phyloP scores from a whole-genome alignment of 2,329 filamentous ascomycete species.

The Cercospora sojina region DNA sequence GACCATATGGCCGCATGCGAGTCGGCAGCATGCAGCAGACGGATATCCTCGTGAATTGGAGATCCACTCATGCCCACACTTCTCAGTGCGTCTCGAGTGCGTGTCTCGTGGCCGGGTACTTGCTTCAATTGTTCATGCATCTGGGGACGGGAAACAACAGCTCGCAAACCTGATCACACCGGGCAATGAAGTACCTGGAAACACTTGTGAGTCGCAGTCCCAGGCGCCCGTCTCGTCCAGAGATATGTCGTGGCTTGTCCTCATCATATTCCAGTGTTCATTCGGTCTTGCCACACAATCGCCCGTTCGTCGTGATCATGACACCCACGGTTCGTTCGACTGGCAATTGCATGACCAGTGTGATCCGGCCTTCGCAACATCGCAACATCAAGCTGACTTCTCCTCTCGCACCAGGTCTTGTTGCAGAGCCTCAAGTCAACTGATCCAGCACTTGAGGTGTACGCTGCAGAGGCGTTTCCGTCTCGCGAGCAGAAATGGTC shows the following conservation, averaged over 20 bases:
- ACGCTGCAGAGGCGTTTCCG: no score
- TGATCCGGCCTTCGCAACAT: neutral
- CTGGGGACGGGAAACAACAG: neutral
- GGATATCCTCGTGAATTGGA: conserved; percentile 6
- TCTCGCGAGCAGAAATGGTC: no score
- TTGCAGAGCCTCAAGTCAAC: neutral
- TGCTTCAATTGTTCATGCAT: neutral
- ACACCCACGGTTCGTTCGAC: neutral
- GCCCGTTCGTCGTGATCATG: neutral
- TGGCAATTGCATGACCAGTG: neutral
- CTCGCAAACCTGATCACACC: neutral
- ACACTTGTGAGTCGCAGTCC: neutral
- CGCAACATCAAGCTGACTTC: neutral
- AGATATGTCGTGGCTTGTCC: neutral
- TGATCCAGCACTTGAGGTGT: neutral
- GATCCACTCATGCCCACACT: neutral
- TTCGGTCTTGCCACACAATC: neutral
- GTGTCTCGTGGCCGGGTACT: neutral
- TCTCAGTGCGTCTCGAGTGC: neutral
- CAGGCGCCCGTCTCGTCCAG: neutral
- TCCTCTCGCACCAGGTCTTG: neutral
- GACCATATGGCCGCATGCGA: conserved; percentile 6
- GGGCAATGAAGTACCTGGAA: neutral
- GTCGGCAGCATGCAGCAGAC: conserved; percentile 1
- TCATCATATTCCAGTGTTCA: neutral